phyloP scores from a whole-genome alignment of 176 grass and related monocot species.

The Aegilops bicornis region DNA sequence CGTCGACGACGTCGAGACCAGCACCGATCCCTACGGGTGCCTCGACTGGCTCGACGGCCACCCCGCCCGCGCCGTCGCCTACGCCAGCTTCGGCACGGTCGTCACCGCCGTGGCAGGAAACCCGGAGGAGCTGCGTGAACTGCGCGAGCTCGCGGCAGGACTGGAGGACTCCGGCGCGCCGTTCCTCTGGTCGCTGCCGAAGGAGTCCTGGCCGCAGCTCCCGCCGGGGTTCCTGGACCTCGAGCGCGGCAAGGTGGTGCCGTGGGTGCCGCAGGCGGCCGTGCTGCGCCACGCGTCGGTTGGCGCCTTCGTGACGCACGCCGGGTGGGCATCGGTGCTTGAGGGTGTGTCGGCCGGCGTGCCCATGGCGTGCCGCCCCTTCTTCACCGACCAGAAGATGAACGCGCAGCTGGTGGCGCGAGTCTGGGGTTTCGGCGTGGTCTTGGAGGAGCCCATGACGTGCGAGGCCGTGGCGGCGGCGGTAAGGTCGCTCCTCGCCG shows the following conservation, averaged over 20 bases:
- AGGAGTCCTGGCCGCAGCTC: background rate
- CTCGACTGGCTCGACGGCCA: constrained; percentile 51
- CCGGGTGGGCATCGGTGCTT: background rate
- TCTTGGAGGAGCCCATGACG: background rate
- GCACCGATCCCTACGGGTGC: constrained; percentile 35
- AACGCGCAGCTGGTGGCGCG: background rate
- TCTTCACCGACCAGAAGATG: background rate
- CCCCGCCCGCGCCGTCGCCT: constrained; percentile 3
- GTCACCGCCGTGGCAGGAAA: background rate
- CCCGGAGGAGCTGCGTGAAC: constrained; percentile 22
- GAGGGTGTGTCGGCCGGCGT: background rate
- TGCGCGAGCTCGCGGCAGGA: constrained; percentile 18
- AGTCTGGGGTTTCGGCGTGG: background rate
- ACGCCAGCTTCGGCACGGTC: constrained; percentile 52
- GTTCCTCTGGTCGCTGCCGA: background rate
- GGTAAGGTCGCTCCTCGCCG: background rate
- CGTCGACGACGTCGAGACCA: background rate
- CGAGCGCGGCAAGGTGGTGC: background rate
- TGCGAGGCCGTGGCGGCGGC: background rate
- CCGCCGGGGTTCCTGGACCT: background rate
- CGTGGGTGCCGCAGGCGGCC: background rate
- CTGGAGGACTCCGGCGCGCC: constrained; percentile 24
- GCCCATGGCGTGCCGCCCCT: background rate
- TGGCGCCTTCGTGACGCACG: background rate
- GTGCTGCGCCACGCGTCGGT: background rate